Percentiles rank a stretch among this genome's conserved stretches.
These are phyloP conservation scores for Paracoccidioides brasiliensis DNA, from an alignment of 2,329 filamentous ascomycete genomes.

Conservation along the genomic window DNA sequence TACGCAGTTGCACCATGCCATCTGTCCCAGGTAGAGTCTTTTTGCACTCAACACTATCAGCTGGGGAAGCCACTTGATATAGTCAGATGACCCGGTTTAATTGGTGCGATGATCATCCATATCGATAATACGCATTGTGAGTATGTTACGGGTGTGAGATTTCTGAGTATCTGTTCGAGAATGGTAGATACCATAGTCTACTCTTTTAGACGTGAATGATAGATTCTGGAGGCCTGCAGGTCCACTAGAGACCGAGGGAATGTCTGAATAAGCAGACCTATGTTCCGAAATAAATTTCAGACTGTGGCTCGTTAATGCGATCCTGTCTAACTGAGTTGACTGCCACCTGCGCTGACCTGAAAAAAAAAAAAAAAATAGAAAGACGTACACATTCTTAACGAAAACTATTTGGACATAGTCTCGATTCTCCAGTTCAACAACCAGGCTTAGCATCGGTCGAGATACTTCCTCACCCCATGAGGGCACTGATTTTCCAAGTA, in stretches of 20 bases:
- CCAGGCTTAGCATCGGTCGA: background rate
- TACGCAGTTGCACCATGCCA: background rate
- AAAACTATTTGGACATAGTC: background rate
- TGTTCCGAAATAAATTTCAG: background rate
- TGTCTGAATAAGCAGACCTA: background rate
- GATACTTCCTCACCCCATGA: background rate
- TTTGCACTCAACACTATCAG: background rate
- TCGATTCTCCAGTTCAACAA: background rate
- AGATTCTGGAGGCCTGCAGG: background rate
- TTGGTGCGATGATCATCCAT: background rate
- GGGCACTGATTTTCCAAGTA: background rate
- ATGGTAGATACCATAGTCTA: constrained; percentile 2
- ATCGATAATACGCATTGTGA: background rate
- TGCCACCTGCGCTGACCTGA: too few species aligned
- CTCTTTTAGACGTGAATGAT: background rate
- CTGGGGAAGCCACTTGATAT: constrained; percentile 1
- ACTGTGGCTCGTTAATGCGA: background rate
- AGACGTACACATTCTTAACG: background rate
- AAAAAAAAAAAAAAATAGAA: background rate
- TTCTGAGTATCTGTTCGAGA: background rate
- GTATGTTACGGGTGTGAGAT: background rate
- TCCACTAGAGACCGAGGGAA: background rate
- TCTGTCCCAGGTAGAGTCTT: background rate
- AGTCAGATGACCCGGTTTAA: constrained; percentile 1
- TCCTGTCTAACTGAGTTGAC: too few species aligned